Conservation (phyloP, 306 rosid species). For the Cyamopsis tetragonoloba region DNA sequence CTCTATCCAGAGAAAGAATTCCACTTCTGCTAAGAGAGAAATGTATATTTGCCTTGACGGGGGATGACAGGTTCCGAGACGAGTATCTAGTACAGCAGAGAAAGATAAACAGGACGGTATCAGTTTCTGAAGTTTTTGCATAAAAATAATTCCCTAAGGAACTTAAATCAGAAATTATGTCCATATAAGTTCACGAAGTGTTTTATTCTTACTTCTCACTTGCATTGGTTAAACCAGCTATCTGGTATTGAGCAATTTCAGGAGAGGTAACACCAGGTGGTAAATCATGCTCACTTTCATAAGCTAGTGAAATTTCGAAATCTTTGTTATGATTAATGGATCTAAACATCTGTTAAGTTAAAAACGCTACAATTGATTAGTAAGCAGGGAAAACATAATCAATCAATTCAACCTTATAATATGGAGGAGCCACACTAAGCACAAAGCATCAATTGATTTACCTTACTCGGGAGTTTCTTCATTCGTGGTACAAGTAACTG, state of each 20-base stretch:
- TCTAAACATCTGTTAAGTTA: conserved; percentile 68
- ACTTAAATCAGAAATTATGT: conserved; percentile 29
- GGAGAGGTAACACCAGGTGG: conserved; percentile 79
- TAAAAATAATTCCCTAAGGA: not conserved
- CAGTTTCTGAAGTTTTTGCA: conserved; percentile 1
- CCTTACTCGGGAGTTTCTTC: conserved; percentile 96
- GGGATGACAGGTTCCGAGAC: conserved; percentile 78
- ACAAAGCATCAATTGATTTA: conserved; percentile 27
- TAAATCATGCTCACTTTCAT: conserved; percentile 66
- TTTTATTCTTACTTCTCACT: conserved; percentile 71
- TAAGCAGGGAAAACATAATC: not conserved
- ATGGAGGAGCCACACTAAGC: conserved; percentile 23
- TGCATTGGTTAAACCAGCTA: conserved; percentile 78
- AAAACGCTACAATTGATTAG: too few species aligned
- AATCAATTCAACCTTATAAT: conserved; percentile 15
- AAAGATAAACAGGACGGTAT: conserved; percentile 15
- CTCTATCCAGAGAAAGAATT: conserved; percentile 83
- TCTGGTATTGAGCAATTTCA: conserved; percentile 59
- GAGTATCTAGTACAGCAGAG: conserved; percentile 57
- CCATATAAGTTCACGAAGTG: conserved; percentile 1
- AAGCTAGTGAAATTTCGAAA: conserved; percentile 84
- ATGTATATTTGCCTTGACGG: conserved; percentile 83
- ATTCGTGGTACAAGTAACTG: conserved; percentile 79
- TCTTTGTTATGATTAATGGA: conserved; percentile 73
- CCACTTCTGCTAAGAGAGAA: conserved; percentile 96